These are phyloP conservation scores for Pythium pyrilobum DNA, from an alignment of 352 stramenopile species.

Conservation along the genomic window DNA sequence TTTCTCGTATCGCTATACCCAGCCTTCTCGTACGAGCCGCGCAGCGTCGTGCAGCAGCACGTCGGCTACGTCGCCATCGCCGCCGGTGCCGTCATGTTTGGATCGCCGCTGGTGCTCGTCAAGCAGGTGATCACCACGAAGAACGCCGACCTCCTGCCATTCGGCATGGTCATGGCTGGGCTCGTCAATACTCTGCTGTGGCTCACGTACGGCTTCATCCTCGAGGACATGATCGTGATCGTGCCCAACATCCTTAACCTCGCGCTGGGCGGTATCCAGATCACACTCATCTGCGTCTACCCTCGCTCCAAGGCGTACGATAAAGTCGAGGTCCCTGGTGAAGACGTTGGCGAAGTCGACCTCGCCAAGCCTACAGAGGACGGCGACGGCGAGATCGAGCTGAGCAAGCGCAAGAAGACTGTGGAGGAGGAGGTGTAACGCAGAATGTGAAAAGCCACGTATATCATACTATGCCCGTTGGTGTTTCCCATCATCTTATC, in stretches of 20 bases:
- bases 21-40: constrained; percentile 22
- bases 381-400: not conserved
- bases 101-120: constrained; percentile 42
- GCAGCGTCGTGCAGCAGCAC: constrained; percentile 25
- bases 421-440: too few species aligned
- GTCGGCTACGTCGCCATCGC: constrained; percentile 53
- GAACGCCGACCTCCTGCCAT: constrained; percentile 30
- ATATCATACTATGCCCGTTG: too few species aligned
- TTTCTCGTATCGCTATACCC: constrained; percentile 32
- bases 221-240: constrained; percentile 50
- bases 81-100: constrained; percentile 52
- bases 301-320: constrained; percentile 9
- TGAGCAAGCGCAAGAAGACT: too few species aligned
- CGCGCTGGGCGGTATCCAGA: constrained; percentile 43
- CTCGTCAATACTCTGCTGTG: constrained; percentile 36
- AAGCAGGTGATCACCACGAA: constrained; percentile 36
- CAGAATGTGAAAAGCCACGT: too few species aligned
- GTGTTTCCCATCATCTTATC: too few species aligned
- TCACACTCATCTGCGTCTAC: constrained; percentile 38
- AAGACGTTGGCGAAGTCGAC: not conserved
- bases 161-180: constrained; percentile 37
- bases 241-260: constrained; percentile 59
- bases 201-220: constrained; percentile 45
- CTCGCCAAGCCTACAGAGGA: not conserved
- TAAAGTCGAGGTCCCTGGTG: constrained; percentile 1